Percentiles rank a stretch among this genome's conserved stretches.
Conservation (phyloP, 352 stramenopile genomes). For the Phytophthora niederhauseri region DNA sequence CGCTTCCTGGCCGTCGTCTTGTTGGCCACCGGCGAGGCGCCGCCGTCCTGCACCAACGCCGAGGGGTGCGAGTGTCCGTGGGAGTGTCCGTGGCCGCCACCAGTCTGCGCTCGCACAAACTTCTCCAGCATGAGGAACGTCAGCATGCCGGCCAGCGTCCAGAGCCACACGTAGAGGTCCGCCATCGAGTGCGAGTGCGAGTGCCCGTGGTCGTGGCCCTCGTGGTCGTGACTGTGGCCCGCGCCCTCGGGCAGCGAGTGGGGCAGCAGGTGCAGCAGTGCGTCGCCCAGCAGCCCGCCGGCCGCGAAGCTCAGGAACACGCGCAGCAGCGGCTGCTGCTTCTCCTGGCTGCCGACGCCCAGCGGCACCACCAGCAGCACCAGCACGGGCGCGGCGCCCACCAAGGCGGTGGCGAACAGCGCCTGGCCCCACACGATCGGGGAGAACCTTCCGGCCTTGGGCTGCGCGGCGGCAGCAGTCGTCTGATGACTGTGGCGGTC, state of each 20-base stretch:
- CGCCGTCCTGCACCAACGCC: conserved; percentile 30
- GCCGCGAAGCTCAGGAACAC: conserved; percentile 91
- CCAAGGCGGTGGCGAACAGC: conserved; percentile 72
- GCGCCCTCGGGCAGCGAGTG: conserved; percentile 71
- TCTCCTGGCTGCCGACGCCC: conserved; percentile 55
- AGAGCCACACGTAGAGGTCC: conserved; percentile 78
- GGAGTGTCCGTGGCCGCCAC: conserved; percentile 42
- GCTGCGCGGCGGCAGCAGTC: conserved; percentile 5
- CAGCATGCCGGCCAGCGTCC: conserved; percentile 75
- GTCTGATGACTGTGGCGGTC: conserved; percentile 27
- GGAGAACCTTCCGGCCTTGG: conserved; percentile 43
- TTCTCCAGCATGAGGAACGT: conserved; percentile 86
- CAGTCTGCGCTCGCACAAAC: conserved; percentile 73
- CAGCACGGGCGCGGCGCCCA: conserved; percentile 72
- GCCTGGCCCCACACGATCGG: conserved; percentile 62
- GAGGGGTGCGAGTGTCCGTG: conserved; percentile 39
- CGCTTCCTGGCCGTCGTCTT: conserved; percentile 47
- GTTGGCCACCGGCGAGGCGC: conserved; percentile 11
- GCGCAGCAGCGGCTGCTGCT: conserved; percentile 73
- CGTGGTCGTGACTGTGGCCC: conserved; percentile 41
- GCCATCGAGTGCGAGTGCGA: conserved; percentile 66
- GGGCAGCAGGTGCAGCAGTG: conserved; percentile 91
- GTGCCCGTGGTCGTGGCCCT: conserved; percentile 51
- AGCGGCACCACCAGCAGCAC: conserved; percentile 76
- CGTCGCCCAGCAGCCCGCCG: conserved; percentile 88